A percentile compares a stretch with the other conserved stretches of the same genome.
Evolutionary conservation across 83 land plant genomes (phyloP).

Genomic region (Isoetes engelmannii): DNA sequence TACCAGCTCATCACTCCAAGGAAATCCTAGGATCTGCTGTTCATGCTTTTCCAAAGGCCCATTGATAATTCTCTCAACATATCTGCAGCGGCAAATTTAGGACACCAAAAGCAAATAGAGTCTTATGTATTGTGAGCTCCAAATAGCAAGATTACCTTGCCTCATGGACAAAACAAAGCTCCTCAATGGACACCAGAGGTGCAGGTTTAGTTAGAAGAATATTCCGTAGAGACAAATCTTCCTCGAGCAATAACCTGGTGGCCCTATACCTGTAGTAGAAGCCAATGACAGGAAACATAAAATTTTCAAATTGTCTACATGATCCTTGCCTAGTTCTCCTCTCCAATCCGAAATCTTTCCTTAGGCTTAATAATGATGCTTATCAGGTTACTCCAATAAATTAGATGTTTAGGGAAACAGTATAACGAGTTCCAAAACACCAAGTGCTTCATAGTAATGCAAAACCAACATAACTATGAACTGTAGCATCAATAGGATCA

Average conservation of each 20-base stretch:
- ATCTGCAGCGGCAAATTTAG: slow-evolving; percentile 13
- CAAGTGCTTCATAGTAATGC: too few species aligned
- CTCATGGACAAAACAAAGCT: slow-evolving; percentile 31
- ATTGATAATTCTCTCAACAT: slow-evolving; percentile 21
- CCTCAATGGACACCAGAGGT: slow-evolving; percentile 23
- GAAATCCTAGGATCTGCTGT: slow-evolving; percentile 29
- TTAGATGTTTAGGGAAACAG: too few species aligned
- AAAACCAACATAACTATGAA: too few species aligned
- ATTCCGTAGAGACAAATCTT: slow-evolving; percentile 21
- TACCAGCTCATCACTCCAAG: slow-evolving; percentile 33
- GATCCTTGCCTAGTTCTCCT: too few species aligned
- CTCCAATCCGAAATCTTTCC: too few species aligned
- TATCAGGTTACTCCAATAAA: too few species aligned
- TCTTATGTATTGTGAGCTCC: background rate
- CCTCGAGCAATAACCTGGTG: slow-evolving; percentile 32
- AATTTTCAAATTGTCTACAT: too few species aligned
- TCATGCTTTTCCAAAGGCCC: slow-evolving; percentile 22
- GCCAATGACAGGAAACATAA: too few species aligned
- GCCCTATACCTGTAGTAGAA: slow-evolving; percentile 26
- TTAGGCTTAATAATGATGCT: too few species aligned
- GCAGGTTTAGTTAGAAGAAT: slow-evolving; percentile 26
- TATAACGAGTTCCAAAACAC: too few species aligned
- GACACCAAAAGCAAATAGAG: background rate
- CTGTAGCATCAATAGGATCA: too few species aligned
- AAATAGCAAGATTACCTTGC: slow-evolving; percentile 18